A percentile compares a stretch with the other conserved stretches of the same genome.
Evolutionary conservation across 805 yeast genomes (phyloP).

Genomic region (Nakazawaea holstii): DNA sequence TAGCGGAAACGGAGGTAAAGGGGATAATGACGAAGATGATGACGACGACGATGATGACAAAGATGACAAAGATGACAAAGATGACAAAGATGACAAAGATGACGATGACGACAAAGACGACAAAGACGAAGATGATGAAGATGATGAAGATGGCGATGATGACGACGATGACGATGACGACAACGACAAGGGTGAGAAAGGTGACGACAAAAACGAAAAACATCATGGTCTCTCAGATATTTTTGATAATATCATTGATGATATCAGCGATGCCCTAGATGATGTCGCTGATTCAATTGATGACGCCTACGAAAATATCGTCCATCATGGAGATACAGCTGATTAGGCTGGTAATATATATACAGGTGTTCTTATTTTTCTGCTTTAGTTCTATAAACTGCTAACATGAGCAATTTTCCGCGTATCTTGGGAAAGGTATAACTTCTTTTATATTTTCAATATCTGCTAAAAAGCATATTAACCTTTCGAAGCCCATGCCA

Average conservation of each 20-base stretch:
- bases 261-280: constrained; percentile 11
- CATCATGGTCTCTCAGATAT: constrained; percentile 2
- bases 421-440: constrained; percentile 80
- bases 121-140: constrained; percentile 16
- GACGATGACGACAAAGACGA: constrained; percentile 13
- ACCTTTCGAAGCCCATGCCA: constrained; percentile 91
- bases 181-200: neutral
- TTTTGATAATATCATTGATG: constrained; percentile 10
- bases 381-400: no score
- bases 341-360: neutral
- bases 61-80: constrained; percentile 14
- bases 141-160: constrained; percentile 14
- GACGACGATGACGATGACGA: constrained; percentile 10
- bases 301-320: constrained; percentile 5
- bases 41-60: neutral
- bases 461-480: constrained; percentile 67
- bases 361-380: no score
- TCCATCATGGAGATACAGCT: neutral
- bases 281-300: constrained; percentile 10
- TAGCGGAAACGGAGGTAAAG: neutral
- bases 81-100: constrained; percentile 17
- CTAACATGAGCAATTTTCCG: constrained; percentile 43
- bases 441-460: constrained; percentile 81
- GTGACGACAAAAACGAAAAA: constrained; percentile 6
- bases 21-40: neutral